Evolutionary conservation across 768 basidiomycete species (phyloP).

Genomic region (Sarcodon aspratus): DNA sequence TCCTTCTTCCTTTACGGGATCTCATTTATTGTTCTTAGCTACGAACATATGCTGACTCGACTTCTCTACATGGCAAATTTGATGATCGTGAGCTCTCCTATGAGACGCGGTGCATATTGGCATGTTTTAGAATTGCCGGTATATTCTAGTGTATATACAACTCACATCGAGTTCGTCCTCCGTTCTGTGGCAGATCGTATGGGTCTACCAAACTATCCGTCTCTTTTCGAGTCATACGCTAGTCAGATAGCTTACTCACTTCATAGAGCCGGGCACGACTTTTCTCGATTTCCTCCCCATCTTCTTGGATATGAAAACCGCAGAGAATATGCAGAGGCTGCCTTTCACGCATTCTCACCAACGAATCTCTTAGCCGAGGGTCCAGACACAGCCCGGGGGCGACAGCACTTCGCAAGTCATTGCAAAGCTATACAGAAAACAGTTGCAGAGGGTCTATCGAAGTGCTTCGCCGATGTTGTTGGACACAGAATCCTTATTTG

Average conservation of each 20-base stretch:
- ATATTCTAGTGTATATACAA: conserved; percentile 25
- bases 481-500: conserved; percentile 45
- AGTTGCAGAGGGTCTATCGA: conserved; percentile 35
- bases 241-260: conserved; percentile 67
- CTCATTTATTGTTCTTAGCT: conserved; percentile 26
- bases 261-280: conserved; percentile 33
- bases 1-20: not conserved
- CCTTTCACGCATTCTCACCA: conserved; percentile 58
- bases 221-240: conserved; percentile 71
- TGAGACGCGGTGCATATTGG: conserved; percentile 79
- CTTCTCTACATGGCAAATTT: conserved; percentile 64
- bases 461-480: conserved; percentile 62
- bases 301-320: conserved; percentile 69
- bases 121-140: conserved; percentile 69
- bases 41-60: conserved; percentile 67
- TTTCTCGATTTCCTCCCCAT: conserved; percentile 50
- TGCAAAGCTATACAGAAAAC: conserved; percentile 49
- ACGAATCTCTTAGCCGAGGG: conserved; percentile 43
- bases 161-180: conserved; percentile 39
- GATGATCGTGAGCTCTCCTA: conserved; percentile 66
- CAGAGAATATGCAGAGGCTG: conserved; percentile 53
- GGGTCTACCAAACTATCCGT: conserved; percentile 46
- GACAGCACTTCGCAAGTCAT: conserved; percentile 41
- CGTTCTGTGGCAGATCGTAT: conserved; percentile 52
- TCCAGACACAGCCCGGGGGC: conserved; percentile 23